Evolutionary conservation across 225 moss, liverwort and hornwort species (phyloP), one percentile per base, ranked within the genome.

Genomic region (Sphagnum contortum): DNA sequence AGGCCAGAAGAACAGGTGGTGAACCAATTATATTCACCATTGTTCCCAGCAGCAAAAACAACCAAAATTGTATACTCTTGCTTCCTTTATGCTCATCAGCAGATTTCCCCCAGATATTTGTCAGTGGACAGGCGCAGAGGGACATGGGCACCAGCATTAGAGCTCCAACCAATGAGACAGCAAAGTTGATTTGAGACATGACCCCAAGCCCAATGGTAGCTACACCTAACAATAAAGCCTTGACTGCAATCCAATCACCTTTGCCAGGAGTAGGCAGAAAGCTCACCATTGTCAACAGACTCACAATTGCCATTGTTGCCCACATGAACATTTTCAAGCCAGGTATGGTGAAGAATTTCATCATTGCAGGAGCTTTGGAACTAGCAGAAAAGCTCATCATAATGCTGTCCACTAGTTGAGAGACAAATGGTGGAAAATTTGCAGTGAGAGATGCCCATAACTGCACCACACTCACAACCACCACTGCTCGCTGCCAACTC

Each of bases 161-260:
- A 63, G 91, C 86, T 71, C 91, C 98, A 8, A 89, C 54, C 9
- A 98, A 72, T 45, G 96, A 80, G 49, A 98, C 89, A 50, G 98
- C 83, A 55, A 86, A 98, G 65, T 98, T 87, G 12, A 93, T 69
- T 57, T 89, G 90, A 29, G 98, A 93, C 93, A 98, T 93, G 29
- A 93, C 98, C 11, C 79, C 89, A 54, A 98, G 87, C 66, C 77
- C 83, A 70, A 84, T 91, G 48, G 89, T 84, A 44, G 91, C 82
- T 9, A 83, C 53, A 68, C 91, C 98, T 55, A 88, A 61, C 44
- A 82, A 71, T 65, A 88, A 74, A 60, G 90, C 87, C 81, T 98
- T 98, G 8, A 89, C 66, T 53, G 85, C 80, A 71, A 82, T 81
- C 98, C 98, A 93, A 57, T 80, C 78, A 66, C 82, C 68, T 50